phyloP scores from a whole-genome alignment of 371 early-diverging fungal genomes.

The Zopfochytrium polystomum region DNA sequence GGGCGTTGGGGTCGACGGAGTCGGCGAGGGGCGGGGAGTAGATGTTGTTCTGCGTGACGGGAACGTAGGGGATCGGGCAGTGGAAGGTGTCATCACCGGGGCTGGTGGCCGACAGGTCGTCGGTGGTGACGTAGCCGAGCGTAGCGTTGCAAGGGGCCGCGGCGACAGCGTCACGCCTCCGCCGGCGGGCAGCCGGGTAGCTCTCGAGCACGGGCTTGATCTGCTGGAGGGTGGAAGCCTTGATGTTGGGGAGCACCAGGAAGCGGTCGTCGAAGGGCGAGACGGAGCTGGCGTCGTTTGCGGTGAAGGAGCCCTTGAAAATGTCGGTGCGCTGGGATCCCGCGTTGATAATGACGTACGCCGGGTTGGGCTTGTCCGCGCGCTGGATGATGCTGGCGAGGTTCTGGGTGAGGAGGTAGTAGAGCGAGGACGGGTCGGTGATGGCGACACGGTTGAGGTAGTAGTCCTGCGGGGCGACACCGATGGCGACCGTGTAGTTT shows the following conservation, averaged over 20 bases:
- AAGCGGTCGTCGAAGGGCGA: slow-evolving; percentile 52
- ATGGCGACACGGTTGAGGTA: slow-evolving; percentile 44
- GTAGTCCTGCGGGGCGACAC: slow-evolving; percentile 59
- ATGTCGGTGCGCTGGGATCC: slow-evolving; percentile 55
- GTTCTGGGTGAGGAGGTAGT: slow-evolving; percentile 47
- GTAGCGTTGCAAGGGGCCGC: slow-evolving; percentile 10
- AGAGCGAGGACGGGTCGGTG: slow-evolving; percentile 43
- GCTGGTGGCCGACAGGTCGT: slow-evolving; percentile 13
- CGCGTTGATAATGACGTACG: slow-evolving; percentile 47
- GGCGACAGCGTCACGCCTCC: background rate
- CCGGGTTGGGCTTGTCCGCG: slow-evolving; percentile 39
- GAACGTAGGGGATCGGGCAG: slow-evolving; percentile 18
- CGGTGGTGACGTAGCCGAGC: slow-evolving; percentile 21
- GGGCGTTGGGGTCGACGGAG: slow-evolving; percentile 3
- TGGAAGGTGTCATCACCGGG: slow-evolving; percentile 24
- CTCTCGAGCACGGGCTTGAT: slow-evolving; percentile 5
- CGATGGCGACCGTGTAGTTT: slow-evolving; percentile 29
- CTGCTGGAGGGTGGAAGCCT: slow-evolving; percentile 6
- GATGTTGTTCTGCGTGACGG: slow-evolving; percentile 11
- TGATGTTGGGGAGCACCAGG: slow-evolving; percentile 13
- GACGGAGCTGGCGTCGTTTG: slow-evolving; percentile 52
- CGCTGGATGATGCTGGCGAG: slow-evolving; percentile 43
- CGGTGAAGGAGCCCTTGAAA: slow-evolving; percentile 51
- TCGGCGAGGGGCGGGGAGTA: slow-evolving; percentile 18
- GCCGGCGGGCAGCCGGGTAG: background rate